These are phyloP conservation scores for Pichia gijzeniarum DNA, from an alignment of 805 yeast species.

Conservation along the genomic window DNA sequence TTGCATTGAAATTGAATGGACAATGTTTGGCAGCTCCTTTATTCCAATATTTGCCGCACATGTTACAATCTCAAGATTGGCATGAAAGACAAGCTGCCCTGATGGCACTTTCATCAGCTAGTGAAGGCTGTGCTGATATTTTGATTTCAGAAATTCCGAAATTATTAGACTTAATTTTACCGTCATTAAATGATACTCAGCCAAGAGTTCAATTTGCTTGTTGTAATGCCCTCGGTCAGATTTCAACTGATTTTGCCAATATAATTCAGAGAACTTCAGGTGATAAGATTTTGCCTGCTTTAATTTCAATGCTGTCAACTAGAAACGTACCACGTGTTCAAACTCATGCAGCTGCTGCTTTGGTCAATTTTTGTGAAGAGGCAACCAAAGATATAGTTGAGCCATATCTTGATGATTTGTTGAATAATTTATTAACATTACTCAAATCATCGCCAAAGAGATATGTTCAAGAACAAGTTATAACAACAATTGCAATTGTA, in stretches of 20 bases:
- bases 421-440: constrained; percentile 65
- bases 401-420: constrained; percentile 83
- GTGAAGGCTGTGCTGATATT: constrained; percentile 93
- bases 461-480: constrained; percentile 94
- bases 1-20: constrained; percentile 78
- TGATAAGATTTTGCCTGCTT: constrained; percentile 74
- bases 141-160: constrained; percentile 75
- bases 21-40: constrained; percentile 77
- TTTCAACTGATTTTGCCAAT: constrained; percentile 93
- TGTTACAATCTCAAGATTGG: constrained; percentile 77
- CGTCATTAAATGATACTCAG: constrained; percentile 78
- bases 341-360: constrained; percentile 97
- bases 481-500: constrained; percentile 92
- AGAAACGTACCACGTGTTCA: constrained; percentile 86
- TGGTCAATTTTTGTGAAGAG: constrained; percentile 90
- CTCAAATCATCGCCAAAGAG: constrained; percentile 75
- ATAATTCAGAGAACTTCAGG: constrained; percentile 78
- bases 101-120: constrained; percentile 95
- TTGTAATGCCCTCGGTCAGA: constrained; percentile 95
- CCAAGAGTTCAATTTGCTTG: constrained; percentile 96
- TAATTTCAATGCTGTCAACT: constrained; percentile 70
- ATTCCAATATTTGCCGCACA: constrained; percentile 78
- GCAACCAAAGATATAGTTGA: constrained; percentile 82
- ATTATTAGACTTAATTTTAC: constrained; percentile 77
- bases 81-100: constrained; percentile 94